These are phyloP conservation scores for Babjeviella inositovora DNA, from an alignment of 805 yeast species.

Conservation along the genomic window DNA sequence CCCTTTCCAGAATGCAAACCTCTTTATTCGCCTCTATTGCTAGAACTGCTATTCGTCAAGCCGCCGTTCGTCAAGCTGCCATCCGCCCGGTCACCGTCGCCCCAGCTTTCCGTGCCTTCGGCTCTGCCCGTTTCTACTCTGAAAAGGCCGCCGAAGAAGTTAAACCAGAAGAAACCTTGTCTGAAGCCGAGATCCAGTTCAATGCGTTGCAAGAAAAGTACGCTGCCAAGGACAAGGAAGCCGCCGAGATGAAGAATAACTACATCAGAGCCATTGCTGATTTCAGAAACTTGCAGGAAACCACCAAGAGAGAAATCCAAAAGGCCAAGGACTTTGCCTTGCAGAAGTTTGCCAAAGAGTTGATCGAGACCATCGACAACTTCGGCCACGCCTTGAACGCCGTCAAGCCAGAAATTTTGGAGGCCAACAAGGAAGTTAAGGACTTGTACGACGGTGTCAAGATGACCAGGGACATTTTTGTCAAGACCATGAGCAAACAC, in stretches of 20 bases:
- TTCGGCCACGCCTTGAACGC: constrained; percentile 74
- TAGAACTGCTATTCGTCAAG: no score
- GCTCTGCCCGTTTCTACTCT: constrained; percentile 5
- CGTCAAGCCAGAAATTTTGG: constrained; percentile 39
- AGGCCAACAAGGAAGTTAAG: constrained; percentile 44
- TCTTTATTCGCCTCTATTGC: no score
- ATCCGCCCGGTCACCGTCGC: not conserved
- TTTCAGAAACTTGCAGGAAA: constrained; percentile 82
- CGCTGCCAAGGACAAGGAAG: constrained; percentile 50
- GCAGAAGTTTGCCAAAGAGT: constrained; percentile 82
- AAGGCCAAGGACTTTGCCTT: constrained; percentile 83
- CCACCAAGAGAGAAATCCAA: constrained; percentile 74
- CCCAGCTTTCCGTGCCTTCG: constrained; percentile 1
- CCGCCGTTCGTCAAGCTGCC: no score
- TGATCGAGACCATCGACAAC: constrained; percentile 81
- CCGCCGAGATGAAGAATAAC: constrained; percentile 70
- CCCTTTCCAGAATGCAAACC: no score
- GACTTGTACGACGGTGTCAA: constrained; percentile 77
- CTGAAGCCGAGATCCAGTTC: constrained; percentile 5
- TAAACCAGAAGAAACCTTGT: constrained; percentile 2
- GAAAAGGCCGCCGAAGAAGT: constrained; percentile 7
- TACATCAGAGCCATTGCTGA: constrained; percentile 79
- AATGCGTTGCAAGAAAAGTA: constrained; percentile 33
- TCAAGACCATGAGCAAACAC: constrained; percentile 65
- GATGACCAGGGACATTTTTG: constrained; percentile 79